A percentile compares a stretch with the other conserved stretches of the same genome.
Evolutionary conservation across 73 alveolate genomes (phyloP).

Genomic region (Paraurostyla sp.): DNA sequence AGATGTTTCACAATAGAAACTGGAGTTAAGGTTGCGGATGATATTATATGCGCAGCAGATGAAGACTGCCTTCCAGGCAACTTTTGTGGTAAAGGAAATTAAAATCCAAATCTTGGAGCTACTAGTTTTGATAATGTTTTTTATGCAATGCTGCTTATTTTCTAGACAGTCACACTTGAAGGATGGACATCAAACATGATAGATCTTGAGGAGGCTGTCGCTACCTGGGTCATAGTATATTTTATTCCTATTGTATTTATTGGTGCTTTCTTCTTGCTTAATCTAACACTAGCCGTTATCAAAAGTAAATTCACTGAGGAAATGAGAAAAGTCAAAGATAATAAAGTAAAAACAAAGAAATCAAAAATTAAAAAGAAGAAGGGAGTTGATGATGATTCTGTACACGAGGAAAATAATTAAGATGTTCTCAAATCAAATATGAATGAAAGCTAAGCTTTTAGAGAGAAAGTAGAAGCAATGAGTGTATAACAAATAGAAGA

Average conservation of each 20-base stretch:
- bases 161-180: slow-evolving; percentile 87
- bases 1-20: slow-evolving; percentile 83
- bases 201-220: slow-evolving; percentile 77
- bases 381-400: slow-evolving; percentile 49
- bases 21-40: slow-evolving; percentile 58
- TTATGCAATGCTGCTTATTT: slow-evolving; percentile 42
- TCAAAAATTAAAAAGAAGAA: not conserved
- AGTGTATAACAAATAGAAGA: slow-evolving; percentile 5
- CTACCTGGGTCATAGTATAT: slow-evolving; percentile 71
- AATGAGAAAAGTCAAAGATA: slow-evolving; percentile 25
- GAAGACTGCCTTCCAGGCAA: slow-evolving; percentile 71
- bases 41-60: slow-evolving; percentile 68
- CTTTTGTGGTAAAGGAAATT: slow-evolving; percentile 70
- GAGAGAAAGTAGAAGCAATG: not conserved
- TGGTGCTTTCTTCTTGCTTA: slow-evolving; percentile 92
- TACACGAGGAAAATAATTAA: not conserved
- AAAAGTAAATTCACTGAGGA: slow-evolving; percentile 86
- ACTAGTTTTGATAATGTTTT: slow-evolving; percentile 73
- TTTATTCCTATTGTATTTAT: slow-evolving; percentile 87
- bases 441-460: not conserved
- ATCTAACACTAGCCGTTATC: slow-evolving; percentile 94
- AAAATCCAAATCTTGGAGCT: slow-evolving; percentile 67
- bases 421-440: not conserved
- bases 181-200: slow-evolving; percentile 91
- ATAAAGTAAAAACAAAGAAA: not conserved